These are phyloP conservation scores for Eragrostis tef DNA, from an alignment of 202 grass and related monocot species.

Conservation along the genomic window DNA sequence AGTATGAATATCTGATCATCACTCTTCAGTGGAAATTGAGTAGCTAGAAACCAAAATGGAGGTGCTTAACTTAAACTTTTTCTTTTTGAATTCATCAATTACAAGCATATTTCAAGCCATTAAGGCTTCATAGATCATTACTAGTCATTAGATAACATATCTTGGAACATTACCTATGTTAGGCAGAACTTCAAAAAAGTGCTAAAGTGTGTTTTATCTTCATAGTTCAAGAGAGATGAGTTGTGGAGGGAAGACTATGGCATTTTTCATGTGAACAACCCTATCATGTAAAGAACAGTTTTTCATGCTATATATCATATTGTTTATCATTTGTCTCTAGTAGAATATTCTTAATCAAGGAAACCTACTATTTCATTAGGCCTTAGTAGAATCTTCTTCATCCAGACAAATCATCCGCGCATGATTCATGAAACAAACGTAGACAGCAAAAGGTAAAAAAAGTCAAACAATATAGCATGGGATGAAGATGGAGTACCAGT, in stretches of 20 bases:
- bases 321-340: not conserved
- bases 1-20: not conserved
- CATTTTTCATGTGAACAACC: not conserved
- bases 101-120: not conserved
- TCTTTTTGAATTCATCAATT: not conserved
- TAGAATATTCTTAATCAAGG: not conserved
- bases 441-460: too few species aligned
- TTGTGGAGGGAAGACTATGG: not conserved
- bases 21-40: not conserved
- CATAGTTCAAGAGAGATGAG: not conserved
- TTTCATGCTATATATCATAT: not conserved
- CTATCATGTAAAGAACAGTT: not conserved
- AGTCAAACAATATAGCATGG: not conserved
- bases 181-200: not conserved
- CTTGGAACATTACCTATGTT: not conserved
- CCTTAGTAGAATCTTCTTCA: not conserved
- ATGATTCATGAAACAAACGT: not conserved
- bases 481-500: conserved; percentile 40
- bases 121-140: not conserved
- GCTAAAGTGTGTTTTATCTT: not conserved
- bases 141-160: not conserved
- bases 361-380: too few species aligned
- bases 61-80: not conserved
- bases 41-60: not conserved
- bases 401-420: not conserved